These are phyloP conservation scores for Kregervanrija pseudodelftensis DNA, from an alignment of 805 yeast genomes.

Conservation along the genomic window DNA sequence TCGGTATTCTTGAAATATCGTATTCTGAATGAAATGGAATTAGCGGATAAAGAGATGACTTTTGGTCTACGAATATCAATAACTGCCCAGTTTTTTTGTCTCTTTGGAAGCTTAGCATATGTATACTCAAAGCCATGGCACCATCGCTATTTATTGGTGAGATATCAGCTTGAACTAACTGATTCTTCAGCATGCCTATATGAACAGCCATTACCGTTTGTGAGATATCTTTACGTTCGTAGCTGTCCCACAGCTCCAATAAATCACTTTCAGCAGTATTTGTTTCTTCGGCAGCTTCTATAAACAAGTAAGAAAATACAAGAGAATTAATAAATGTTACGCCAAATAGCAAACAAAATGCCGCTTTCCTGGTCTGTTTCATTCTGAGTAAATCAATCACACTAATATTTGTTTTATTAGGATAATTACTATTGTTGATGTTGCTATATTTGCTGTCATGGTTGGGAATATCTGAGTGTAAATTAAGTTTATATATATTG, in stretches of 20 bases:
- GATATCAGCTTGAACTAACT: slow-evolving; percentile 11
- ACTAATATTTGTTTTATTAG: background rate
- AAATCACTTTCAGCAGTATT: slow-evolving; percentile 6
- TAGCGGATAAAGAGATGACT: slow-evolving; percentile 6
- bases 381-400: slow-evolving; percentile 5
- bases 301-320: too few relatives aligned
- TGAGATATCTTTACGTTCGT: slow-evolving; percentile 16
- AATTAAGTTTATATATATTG: too few relatives aligned
- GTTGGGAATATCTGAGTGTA: too few relatives aligned
- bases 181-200: slow-evolving; percentile 15
- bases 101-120: slow-evolving; percentile 9
- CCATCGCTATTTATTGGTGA: slow-evolving; percentile 10
- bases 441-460: too few relatives aligned
- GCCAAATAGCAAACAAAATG: too few relatives aligned
- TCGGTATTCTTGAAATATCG: slow-evolving; percentile 5
- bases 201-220: slow-evolving; percentile 19
- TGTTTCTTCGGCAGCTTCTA: too few relatives aligned
- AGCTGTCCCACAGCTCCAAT: slow-evolving; percentile 5
- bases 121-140: slow-evolving; percentile 9
- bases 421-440: too few relatives aligned
- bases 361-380: slow-evolving; percentile 1
- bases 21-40: slow-evolving; percentile 18
- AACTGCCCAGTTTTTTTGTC: slow-evolving; percentile 11
- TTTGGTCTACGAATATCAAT: slow-evolving; percentile 10
- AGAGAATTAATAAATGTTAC: too few relatives aligned